Base-by-base conservation (phyloP, 176 grass and related monocot species). In the Oryza meyeriana region DNA sequence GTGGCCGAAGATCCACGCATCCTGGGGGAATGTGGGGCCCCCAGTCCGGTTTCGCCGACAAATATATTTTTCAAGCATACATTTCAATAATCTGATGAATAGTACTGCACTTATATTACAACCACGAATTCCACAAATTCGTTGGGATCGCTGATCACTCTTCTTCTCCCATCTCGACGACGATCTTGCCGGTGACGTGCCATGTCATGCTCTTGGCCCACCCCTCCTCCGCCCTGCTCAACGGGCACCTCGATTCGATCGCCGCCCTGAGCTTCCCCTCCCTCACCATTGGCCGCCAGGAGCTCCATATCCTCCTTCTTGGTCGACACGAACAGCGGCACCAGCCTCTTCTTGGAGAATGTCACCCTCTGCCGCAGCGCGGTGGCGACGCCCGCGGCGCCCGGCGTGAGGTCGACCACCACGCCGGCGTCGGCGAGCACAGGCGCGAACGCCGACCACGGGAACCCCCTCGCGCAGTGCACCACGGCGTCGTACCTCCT, bases 161-260 rank as follows among this genome's bases (percentile, higher is more conserved):
- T 10, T 75, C 7, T 33, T 20, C 42, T 84, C 64, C 69, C 69
- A 84, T 88, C 38, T 90, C 91, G 2, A 94, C 75, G 62, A 94
- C 39, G 45, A 90, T 61, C 81, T 94, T 94, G 14, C 85, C 85
- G 6, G 85, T 86, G 35, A 82, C 88, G 71, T 86, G 91, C 0
- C 85, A 85, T 20, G 63, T 58, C 22, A 88, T 90, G 83, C 88
- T 90, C 79, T 78, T 94, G 16, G 82, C 82, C 91, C 91, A 94
- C 12, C 85, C 85, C 61, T 85, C 82, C 74, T 81, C 73, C 44
- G 83, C 91, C 64, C 57, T 71, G 69, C 55, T 85, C 38, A 94
- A 25, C 4, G 82, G 82, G 77, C 86, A 55, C 42, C 69, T 83
- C 27, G 92, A 94, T 64, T 94, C 92, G 3, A 94, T 75, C 45